These are phyloP conservation scores for Pseudogymnoascus sp. DNA, from an alignment of 2,329 filamentous ascomycete species.

Conservation along the genomic window DNA sequence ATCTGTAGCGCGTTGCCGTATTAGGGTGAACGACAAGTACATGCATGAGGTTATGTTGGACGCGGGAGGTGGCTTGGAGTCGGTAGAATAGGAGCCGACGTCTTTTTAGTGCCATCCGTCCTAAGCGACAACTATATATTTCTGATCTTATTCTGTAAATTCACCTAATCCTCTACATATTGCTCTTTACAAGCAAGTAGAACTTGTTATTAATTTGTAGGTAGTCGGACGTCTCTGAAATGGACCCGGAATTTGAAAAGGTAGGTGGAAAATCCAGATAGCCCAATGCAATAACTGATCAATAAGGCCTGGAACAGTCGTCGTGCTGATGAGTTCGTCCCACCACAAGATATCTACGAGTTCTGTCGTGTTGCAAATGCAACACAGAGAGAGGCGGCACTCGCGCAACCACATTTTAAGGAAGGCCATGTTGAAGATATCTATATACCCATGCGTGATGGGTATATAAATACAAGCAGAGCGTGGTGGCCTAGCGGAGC, in stretches of 20 bases:
- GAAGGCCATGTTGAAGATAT: background rate
- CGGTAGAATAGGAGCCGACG: background rate
- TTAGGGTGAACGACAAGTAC: background rate
- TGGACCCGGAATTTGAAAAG: background rate
- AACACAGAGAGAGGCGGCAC: background rate
- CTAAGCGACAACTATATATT: background rate
- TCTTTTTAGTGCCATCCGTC: background rate
- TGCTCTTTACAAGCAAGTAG: background rate
- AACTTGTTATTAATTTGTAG: background rate
- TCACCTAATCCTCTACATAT: background rate
- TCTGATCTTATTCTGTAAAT: background rate
- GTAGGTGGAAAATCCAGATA: background rate
- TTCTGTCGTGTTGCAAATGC: background rate
- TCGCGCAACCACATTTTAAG: background rate
- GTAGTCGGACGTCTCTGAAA: background rate
- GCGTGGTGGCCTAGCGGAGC: background rate
- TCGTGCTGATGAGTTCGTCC: background rate
- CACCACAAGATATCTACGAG: background rate
- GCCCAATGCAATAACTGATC: background rate
- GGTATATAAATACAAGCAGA: background rate
- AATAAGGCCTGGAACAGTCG: background rate
- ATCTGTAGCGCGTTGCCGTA: background rate
- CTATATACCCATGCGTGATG: background rate
- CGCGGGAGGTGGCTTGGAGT: background rate
- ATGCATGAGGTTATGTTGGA: background rate